Evolutionary conservation across 2,329 filamentous ascomycete species (phyloP).

Genomic region (Curvularia eragrostidis): DNA sequence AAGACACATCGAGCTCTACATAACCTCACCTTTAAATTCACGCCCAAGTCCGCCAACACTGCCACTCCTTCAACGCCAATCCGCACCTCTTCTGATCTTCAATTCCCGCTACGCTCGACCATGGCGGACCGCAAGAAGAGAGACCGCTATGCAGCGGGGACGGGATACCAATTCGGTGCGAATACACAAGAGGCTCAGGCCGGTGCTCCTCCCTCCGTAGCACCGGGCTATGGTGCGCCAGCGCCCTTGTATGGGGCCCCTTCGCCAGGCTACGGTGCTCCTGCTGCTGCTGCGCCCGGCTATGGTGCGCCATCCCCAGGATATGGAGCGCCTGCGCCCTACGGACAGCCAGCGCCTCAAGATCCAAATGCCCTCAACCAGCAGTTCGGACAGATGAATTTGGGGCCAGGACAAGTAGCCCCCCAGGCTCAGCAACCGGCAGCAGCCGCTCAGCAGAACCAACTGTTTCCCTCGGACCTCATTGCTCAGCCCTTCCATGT

Average conservation of each 20-base stretch:
- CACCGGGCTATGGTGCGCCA: constrained; percentile 31
- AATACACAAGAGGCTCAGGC: constrained; percentile 69
- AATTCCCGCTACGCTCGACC: constrained; percentile 29
- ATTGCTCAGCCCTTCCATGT: constrained; percentile 94
- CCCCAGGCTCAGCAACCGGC: constrained; percentile 43
- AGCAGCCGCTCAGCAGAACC: constrained; percentile 63
- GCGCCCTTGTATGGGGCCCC: constrained; percentile 50
- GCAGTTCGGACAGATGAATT: constrained; percentile 80
- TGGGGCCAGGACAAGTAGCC: constrained; percentile 54
- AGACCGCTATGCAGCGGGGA: constrained; percentile 89
- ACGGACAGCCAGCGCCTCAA: constrained; percentile 56
- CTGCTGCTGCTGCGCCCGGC: constrained; percentile 49
- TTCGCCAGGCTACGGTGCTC: constrained; percentile 45
- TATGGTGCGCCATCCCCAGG: constrained; percentile 39
- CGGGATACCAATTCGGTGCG: constrained; percentile 93
- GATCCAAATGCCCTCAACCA: constrained; percentile 72
- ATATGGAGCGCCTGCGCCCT: constrained; percentile 36
- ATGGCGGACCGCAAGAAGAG: constrained; percentile 74
- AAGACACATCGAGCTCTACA: constrained; percentile 46
- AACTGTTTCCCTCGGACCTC: constrained; percentile 90
- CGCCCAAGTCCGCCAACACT: constrained; percentile 27
- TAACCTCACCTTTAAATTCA: constrained; percentile 30
- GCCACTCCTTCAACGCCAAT: constrained; percentile 17
- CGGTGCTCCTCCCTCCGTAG: constrained; percentile 52
- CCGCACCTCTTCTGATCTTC: constrained; percentile 13